Base-by-base conservation (phyloP, 1,139 yeast genomes). In the Diutina siamensis region DNA sequence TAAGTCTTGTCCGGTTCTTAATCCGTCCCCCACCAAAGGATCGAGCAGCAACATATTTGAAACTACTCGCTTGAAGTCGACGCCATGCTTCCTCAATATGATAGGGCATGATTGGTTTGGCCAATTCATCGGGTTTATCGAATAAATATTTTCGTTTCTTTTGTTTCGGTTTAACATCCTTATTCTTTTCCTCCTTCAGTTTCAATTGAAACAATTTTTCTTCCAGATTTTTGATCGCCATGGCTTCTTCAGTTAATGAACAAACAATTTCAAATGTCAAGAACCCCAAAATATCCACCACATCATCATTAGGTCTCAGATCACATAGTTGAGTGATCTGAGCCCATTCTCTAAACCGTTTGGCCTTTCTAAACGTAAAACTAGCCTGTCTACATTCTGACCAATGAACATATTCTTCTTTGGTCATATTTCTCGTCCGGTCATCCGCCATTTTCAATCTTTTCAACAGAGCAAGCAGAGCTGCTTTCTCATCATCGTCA, bases 381-480 rank as follows among this genome's bases (percentile, higher is more conserved):
- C 94, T 82, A 1, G 98, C 98, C 61, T 92, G 98, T 52, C 99
- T 77, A 64, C 98, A 92, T 59, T 92, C 99, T 13, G 95, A 84
- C 97, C 97, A 92, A 61, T 94, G 98, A 17, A 89, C 98, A 56
- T 92, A 92, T 60, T 92, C 98, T 57, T 92, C 97, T 55, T 82
- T 80, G 0, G 98, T 92, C 99, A 92, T 94, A 53, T 83, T 77
- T 53, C 72, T 77, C 0, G 99, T 92, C 52, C 98, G 71, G 49
- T 92, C 97, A 61, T 92, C 99, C 3, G 97, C 97, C 67, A 78
- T 81, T 57, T 88, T 88, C 53, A 92, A 71, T 49, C 97, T 68
- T 59, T 88, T 88, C 60, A 88, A 67, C 15, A 95, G 86, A 0
- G 95, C 95, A 40, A 83, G 68, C 36, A 87, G 83, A 2, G 97